Conservation (phyloP, 208 protist genomes). For the Phytomonas francai region DNA sequence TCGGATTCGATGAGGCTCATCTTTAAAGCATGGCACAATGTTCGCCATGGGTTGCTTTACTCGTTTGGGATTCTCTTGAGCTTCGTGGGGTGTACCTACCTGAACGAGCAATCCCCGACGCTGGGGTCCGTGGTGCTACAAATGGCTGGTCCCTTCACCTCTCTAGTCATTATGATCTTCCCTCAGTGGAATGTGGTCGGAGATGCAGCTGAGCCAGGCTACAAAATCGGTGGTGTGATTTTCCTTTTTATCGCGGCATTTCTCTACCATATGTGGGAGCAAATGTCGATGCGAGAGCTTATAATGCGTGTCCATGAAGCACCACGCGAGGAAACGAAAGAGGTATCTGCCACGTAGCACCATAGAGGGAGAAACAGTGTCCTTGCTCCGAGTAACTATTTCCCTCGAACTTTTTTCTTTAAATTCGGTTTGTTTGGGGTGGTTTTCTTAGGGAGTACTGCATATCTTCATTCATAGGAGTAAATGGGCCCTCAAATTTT, state of each 20-base stretch:
- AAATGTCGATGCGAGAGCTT: conserved; percentile 33
- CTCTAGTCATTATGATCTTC: conserved; percentile 60
- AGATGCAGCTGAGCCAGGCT: conserved; percentile 38
- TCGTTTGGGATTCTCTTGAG: conserved; percentile 70
- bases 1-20: conserved; percentile 43
- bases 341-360: no score
- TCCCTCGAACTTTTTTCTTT: no score
- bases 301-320: conserved; percentile 18
- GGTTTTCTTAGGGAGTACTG: no score
- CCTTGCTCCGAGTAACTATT: no score
- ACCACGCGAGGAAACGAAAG: background rate
- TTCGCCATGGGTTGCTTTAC: conserved; percentile 58
- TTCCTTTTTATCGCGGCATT: conserved; percentile 49
- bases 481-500: no score
- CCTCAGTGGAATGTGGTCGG: conserved; percentile 76
- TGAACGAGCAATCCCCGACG: conserved; percentile 78
- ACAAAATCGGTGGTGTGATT: conserved; percentile 67
- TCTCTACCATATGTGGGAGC: conserved; percentile 76
- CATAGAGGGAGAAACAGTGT: no score
- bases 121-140: conserved; percentile 78
- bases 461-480: no score
- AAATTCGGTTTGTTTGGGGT: no score
- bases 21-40: conserved; percentile 51
- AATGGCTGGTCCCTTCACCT: conserved; percentile 66
- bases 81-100: conserved; percentile 72